Percentiles rank a stretch among this genome's conserved stretches.
Evolutionary conservation across 2,329 filamentous ascomycete genomes (phyloP).

Genomic region (Xylariaceae sp.): DNA sequence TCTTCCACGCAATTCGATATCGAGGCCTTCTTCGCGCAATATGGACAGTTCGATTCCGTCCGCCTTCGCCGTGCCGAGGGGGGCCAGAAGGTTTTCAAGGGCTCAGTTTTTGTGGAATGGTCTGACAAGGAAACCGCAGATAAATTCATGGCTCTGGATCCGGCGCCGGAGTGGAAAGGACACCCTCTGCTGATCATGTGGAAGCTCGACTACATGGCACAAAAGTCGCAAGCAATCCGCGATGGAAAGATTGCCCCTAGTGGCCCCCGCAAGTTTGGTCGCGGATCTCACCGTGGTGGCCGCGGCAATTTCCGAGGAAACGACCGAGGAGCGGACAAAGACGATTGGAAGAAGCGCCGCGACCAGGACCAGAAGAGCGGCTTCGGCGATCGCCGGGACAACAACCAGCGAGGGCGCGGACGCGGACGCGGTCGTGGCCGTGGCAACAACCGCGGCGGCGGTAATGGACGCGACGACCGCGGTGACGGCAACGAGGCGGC

Average conservation of each 20-base stretch:
- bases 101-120: conserved; percentile 94
- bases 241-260: conserved; percentile 63
- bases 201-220: conserved; percentile 82
- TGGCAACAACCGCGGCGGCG: conserved; percentile 29
- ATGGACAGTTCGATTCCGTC: conserved; percentile 72
- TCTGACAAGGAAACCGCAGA: conserved; percentile 69
- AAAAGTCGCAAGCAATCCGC: conserved; percentile 67
- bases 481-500: conserved; percentile 33
- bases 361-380: conserved; percentile 58
- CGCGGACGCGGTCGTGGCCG: conserved; percentile 38
- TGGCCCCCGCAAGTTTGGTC: conserved; percentile 31
- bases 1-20: conserved; percentile 86
- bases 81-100: conserved; percentile 73
- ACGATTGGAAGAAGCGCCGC: conserved; percentile 61
- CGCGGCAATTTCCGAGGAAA: conserved; percentile 34
- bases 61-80: conserved; percentile 70
- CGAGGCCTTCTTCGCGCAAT: conserved; percentile 82
- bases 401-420: conserved; percentile 33
- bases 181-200: conserved; percentile 75
- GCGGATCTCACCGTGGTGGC: conserved; percentile 29
- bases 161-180: conserved; percentile 78
- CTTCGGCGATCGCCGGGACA: conserved; percentile 44
- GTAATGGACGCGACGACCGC: conserved; percentile 34
- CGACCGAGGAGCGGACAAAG: conserved; percentile 36
- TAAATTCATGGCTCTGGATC: conserved; percentile 73